Evolutionary conservation across 140 eudicot genomes (phyloP).

Genomic region (Flaveria floridana): DNA sequence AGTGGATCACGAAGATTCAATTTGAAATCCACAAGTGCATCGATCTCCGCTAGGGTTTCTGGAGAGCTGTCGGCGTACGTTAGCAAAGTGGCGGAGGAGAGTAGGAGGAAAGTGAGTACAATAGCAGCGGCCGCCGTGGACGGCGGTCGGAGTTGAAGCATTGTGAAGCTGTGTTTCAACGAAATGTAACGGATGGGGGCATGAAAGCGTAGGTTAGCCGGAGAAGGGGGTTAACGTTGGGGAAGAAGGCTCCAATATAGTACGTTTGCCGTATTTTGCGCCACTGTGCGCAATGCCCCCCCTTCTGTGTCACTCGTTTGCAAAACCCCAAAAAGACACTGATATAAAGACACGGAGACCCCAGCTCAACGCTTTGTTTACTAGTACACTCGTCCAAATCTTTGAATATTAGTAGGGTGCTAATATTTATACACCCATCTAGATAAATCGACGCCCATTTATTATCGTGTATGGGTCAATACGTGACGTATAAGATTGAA

Average conservation of each 20-base stretch:
- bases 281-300: constrained; percentile 46
- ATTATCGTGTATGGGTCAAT: too few relatives aligned
- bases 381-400: neutral
- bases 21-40: constrained; percentile 51
- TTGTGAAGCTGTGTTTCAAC: constrained; percentile 1
- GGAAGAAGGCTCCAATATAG: neutral
- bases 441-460: too few relatives aligned
- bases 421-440: too few relatives aligned
- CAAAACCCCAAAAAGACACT: constrained; percentile 19
- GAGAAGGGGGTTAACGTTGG: constrained; percentile 21
- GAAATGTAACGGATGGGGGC: constrained; percentile 31
- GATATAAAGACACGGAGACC: constrained; percentile 28
- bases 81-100: constrained; percentile 22
- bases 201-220: constrained; percentile 41
- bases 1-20: constrained; percentile 59
- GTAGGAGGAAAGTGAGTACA: constrained; percentile 26
- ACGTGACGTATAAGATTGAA: too few relatives aligned
- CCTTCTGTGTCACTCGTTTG: constrained; percentile 7
- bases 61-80: constrained; percentile 35
- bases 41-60: constrained; percentile 43
- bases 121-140: constrained; percentile 24
- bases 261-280: constrained; percentile 30
- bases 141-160: constrained; percentile 33
- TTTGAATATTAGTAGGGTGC: neutral
- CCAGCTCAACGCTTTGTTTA: constrained; percentile 25